phyloP scores from a whole-genome alignment of 352 stramenopile genomes.

The Hyaloperonospora brassicae region DNA sequence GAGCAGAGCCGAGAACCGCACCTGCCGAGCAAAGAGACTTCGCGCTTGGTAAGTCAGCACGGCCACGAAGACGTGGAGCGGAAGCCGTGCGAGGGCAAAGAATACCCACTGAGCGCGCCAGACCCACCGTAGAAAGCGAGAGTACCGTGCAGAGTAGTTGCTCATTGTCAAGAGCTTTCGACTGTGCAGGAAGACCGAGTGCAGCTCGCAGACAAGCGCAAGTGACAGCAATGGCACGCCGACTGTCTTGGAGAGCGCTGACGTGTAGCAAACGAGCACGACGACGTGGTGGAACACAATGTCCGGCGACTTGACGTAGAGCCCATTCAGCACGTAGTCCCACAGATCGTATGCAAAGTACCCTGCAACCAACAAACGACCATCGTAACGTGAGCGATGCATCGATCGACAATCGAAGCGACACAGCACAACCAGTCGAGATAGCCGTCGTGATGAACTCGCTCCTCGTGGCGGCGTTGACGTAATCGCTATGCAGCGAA shows the following conservation, averaged over 20 bases:
- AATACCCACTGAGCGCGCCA: constrained; percentile 51
- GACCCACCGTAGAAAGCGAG: constrained; percentile 28
- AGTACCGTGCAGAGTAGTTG: constrained; percentile 29
- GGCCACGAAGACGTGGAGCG: constrained; percentile 40
- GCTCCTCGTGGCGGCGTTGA: constrained; percentile 29
- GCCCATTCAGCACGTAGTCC: constrained; percentile 61
- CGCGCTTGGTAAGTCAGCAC: constrained; percentile 38
- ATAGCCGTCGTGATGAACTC: constrained; percentile 53
- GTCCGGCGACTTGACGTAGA: constrained; percentile 64
- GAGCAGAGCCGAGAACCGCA: constrained; percentile 12
- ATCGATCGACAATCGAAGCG: neutral
- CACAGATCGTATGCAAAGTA: constrained; percentile 82
- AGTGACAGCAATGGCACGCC: constrained; percentile 66
- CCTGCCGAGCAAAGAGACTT: constrained; percentile 37
- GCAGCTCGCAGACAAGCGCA: constrained; percentile 65
- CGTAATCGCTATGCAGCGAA: constrained; percentile 39
- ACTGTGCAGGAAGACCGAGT: constrained; percentile 70
- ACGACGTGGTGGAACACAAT: constrained; percentile 72
- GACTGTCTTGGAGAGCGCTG: constrained; percentile 60
- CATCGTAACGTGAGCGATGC: neutral
- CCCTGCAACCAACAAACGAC: constrained; percentile 18
- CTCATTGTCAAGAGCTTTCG: constrained; percentile 72
- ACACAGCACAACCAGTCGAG: constrained; percentile 40
- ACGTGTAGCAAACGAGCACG: constrained; percentile 76
- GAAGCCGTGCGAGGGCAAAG: constrained; percentile 38